These are phyloP conservation scores for Cryptococcus hybrid DNA, from an alignment of 1,284 basidiomycete genomes.

Conservation along the genomic window DNA sequence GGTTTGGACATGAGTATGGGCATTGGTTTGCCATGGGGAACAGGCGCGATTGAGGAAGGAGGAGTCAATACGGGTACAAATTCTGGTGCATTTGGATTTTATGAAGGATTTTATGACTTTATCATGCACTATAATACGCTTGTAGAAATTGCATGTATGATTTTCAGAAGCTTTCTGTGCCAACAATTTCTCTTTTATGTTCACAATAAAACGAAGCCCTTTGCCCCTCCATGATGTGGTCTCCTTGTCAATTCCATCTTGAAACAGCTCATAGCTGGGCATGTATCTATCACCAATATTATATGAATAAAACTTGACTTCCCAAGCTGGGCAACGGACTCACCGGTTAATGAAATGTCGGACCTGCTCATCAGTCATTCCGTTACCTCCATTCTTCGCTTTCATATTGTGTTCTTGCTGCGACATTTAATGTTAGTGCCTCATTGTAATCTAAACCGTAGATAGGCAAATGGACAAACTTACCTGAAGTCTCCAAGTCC, in stretches of 20 bases:
- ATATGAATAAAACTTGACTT: neutral
- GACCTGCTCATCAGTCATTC: slow-evolving; percentile 80
- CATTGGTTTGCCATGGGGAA: neutral
- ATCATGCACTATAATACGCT: neutral
- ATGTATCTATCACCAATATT: slow-evolving; percentile 1
- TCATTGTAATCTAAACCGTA: slow-evolving; percentile 57
- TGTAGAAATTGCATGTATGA: neutral
- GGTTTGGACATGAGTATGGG: slow-evolving; percentile 1
- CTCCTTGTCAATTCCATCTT: slow-evolving; percentile 3
- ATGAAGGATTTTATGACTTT: neutral
- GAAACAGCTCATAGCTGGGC: neutral
- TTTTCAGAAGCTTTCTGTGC: neutral
- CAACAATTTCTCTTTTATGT: neutral
- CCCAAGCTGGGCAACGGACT: neutral
- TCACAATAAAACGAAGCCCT: neutral
- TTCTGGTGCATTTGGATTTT: neutral
- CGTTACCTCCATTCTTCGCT: slow-evolving; percentile 69
- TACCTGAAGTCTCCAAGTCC: slow-evolving; percentile 16
- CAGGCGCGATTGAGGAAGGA: neutral
- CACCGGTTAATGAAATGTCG: slow-evolving; percentile 57
- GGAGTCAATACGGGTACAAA: neutral
- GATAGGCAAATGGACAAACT: slow-evolving; percentile 14
- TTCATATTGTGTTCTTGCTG: slow-evolving; percentile 89
- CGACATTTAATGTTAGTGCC: slow-evolving; percentile 30
- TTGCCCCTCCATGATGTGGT: slow-evolving; percentile 1